Conservation (phyloP, 208 protist species). For the Plasmodiophora brassicae region DNA sequence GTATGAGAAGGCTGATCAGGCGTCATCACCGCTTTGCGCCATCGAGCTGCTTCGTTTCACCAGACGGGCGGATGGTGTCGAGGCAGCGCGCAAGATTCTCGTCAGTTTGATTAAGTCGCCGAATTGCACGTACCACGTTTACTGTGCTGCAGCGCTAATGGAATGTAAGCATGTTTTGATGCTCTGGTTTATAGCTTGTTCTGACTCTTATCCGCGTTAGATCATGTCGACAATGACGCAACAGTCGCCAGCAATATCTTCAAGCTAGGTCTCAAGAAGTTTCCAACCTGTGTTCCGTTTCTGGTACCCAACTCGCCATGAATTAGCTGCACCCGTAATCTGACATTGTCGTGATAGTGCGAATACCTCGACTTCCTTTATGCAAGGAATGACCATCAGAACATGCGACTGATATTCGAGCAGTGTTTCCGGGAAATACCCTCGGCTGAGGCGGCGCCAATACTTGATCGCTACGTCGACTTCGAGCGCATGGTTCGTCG, state of each 20-base stretch:
- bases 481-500: background rate
- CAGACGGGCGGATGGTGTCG: background rate
- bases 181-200: background rate
- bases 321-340: background rate
- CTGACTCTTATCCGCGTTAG: background rate
- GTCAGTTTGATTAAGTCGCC: background rate
- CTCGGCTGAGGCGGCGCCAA: background rate
- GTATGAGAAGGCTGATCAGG: background rate
- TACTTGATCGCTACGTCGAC: background rate
- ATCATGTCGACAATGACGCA: conserved; percentile 22
- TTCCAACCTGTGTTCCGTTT: background rate
- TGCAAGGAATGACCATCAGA: conserved; percentile 7
- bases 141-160: background rate
- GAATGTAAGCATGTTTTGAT: background rate
- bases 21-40: conserved; percentile 3
- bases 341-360: background rate
- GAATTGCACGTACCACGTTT: background rate
- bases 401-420: conserved; percentile 32
- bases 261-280: conserved; percentile 13
- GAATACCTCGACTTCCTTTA: conserved; percentile 30
- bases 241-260: conserved; percentile 18
- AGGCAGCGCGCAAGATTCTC: background rate
- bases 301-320: background rate
- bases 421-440: conserved; percentile 17
- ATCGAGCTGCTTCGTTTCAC: background rate